Base-by-base conservation (phyloP, 345 rosid genomes). In the Iberis pinnata region DNA sequence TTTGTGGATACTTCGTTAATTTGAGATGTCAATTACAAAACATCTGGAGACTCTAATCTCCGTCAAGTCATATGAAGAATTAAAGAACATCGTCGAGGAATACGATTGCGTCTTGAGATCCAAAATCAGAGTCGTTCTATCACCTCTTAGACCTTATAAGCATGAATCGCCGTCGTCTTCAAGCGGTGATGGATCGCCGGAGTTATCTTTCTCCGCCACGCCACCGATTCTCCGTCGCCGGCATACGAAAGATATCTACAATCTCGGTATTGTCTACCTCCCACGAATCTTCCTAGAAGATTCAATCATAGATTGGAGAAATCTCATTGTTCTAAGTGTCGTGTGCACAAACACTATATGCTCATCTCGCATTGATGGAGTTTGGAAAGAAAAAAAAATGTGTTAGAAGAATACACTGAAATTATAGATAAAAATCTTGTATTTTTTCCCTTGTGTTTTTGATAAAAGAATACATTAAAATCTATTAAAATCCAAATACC, bases 61-160 rank as follows among this genome's bases (percentile, higher is more conserved):
- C n/a, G 51, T 92, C n/a, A 92, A 80, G 43, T 87, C 96, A 12
- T 89, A 82, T 3, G 95, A 92, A 41, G 95, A 92, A 15, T 63
- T 92, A 53, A 43, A 62, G 4, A 71, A 56, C 53, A 50, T 92
- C 25, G 39, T 84, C 7, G 76, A 70, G 46, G 79, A 71, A 25
- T 83, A 80, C 67, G 71, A 70, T 12, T 60, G 67, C 17, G 26
- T 70, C 38, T 26, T 60, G 6, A 42, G 18, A 37, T 20, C 78
- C 11, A 78, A 83, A 18, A 71, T 83, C 72, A 70, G 78, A 56
- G 80, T 87, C 7, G 59, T 83, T 37, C 62, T 80, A 29, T 63
- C 77, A 0, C 63, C 77, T n/a, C 75, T 74, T 5, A 74, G 63
- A 4, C 74, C 77, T 36, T 67, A 73, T 44, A 78, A 74, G 43